Conservation (phyloP, 1,284 basidiomycete genomes). For the Apiotrichum domesticum region DNA sequence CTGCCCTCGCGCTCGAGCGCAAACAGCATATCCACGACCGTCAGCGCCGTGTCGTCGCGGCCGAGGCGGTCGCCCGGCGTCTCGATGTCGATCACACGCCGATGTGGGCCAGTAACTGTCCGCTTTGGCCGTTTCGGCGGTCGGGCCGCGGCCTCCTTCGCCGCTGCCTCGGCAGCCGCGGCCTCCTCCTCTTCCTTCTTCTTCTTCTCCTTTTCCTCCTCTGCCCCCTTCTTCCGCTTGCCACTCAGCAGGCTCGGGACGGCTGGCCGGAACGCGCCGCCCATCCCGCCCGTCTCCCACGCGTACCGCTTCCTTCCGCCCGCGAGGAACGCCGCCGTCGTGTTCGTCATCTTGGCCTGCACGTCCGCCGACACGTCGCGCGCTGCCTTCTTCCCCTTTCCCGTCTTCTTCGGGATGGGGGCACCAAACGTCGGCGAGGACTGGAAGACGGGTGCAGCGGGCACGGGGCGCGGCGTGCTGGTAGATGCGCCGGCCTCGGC, state of each 20-base stretch:
- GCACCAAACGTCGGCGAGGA: conserved; percentile 19
- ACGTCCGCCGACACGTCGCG: conserved; percentile 32
- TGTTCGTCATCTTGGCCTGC: conserved; percentile 38
- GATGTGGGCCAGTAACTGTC: conserved; percentile 9
- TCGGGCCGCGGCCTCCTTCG: conserved; percentile 1
- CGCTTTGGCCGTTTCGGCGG: conserved; percentile 17
- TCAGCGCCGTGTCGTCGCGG: conserved; percentile 34
- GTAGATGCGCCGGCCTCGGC: conserved; percentile 4
- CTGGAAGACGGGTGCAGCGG: conserved; percentile 13
- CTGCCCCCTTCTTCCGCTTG: conserved; percentile 21
- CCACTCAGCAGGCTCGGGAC: conserved; percentile 12
- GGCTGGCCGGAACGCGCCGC: conserved; percentile 10
- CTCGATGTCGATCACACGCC: conserved; percentile 14
- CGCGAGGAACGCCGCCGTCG: conserved; percentile 21
- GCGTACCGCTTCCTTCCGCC: conserved; percentile 29
- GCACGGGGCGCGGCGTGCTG: conserved; percentile 6
- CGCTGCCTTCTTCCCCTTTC: conserved; percentile 16
- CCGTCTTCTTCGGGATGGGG: conserved; percentile 9
- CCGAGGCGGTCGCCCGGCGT: conserved; percentile 15
- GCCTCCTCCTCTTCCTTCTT: not conserved
- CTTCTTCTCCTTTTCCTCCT: not conserved
- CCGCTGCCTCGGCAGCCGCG: not conserved
- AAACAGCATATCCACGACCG: conserved; percentile 36
- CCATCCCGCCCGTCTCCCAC: conserved; percentile 30
- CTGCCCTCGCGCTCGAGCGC: conserved; percentile 36